Evolutionary conservation across 306 rosid species (phyloP), one percentile per base, ranked within the genome.

Genomic region (Abrus pulchellus): DNA sequence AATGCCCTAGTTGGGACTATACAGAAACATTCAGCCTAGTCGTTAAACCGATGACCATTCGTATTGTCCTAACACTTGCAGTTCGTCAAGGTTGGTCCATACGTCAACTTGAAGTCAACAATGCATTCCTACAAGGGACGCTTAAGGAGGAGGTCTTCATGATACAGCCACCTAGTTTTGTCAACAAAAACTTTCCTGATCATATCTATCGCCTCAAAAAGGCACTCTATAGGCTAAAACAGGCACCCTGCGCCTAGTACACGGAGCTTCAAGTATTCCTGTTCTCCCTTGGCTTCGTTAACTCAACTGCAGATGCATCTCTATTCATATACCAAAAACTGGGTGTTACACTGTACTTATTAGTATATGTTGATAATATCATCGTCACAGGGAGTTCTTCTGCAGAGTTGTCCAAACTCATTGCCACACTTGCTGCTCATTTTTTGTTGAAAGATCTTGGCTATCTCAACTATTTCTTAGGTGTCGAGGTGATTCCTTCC

Each of bases 321-420:
- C 60, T 54, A 9, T 54, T 54, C 60, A 54, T 54, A 30, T 54
- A 54, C 60, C 20, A 54, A 2, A 20, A 54, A 14, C 14, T 1
- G 20, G 20, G 20, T 0, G 20, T 20, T 20, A 20, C 20, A 20
- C 20, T 54, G 6, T 54, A 54, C 20, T 33, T 12, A 4, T 33
- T 61, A 33, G 44, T 61, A 9, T 61, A 61, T 61, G 65, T 61
- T 59, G 65, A 59, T 10, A 44, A 63, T 63, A 36, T 63, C 27
- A 34, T 36, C 6, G 30, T 38, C 59, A 53, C 30, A 13, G 32
- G 0, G 0, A 20, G 60, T 54, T 54, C 32, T 32, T 54, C 60
- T 54, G 6, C 60, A 5, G 32, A 20, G 20, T 20, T 54, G 9
- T 54, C 32, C 32, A 54, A 54, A 9, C 32, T 54, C 14, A 54